Evolutionary conservation across 495 filamentous ascomycete species (phyloP), one percentile per base, ranked within the genome.

Genomic region (Diplogelasinospora grovesii): DNA sequence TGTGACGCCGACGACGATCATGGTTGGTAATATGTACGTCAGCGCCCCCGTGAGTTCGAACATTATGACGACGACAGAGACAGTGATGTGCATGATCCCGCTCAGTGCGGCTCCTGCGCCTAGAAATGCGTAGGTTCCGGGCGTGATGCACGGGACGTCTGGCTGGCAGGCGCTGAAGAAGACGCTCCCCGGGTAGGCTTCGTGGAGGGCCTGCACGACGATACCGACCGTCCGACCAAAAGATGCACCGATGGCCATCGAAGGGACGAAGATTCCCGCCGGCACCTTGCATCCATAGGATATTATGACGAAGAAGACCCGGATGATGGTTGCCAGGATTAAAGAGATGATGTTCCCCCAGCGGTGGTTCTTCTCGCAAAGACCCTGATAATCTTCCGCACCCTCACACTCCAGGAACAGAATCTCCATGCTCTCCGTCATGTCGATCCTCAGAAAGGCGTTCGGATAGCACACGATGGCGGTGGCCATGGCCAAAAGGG

Each of bases 401-500:
- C 88, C 90, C 60, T 95, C 89, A 53, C 92, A 98, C 65, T 98
- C 93, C 9, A 81, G 73, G 60, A 98, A 98, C 2, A 98, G 68
- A 45, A 95, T 94, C 60, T 96, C 89, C 92, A 98, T 97, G 67
- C 86, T 94, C 64, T 95, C 89, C 0, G 92, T 96, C 92, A 98
- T 97, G 63, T 98, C 94, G 53, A 98, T 96, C 48, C 85, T 76
- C 36, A 98, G 60, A 52, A 98, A 97, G 61, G 86, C 89, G 58
- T 97, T 98, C 1, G 89, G 92, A 53, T 90, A 98, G 65, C 92
- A 97, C 5, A 97, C 70, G 37, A 97, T 69, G 3, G 90, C 93
- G 8, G 92, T 97, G 6, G 78, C 71, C 1, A 77, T 76, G 2
- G 92, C 89, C 38, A 97, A 70, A 24, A 95, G 55, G 1, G 87